These are phyloP conservation scores for Euphorbia peplus DNA, from an alignment of 345 rosid species.

Conservation along the genomic window DNA sequence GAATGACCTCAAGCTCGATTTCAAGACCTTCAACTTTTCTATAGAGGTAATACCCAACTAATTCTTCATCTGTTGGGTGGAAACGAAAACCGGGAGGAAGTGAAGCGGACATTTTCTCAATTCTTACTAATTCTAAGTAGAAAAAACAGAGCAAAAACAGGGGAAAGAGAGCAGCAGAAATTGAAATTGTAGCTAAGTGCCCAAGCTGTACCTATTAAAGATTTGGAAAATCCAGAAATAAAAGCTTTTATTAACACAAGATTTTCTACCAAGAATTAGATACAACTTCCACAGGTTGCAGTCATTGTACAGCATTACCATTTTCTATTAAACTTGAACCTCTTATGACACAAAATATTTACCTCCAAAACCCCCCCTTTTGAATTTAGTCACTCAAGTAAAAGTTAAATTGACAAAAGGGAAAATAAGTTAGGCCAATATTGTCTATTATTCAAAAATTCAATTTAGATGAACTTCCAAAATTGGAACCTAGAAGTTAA, in stretches of 20 bases:
- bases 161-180: slow-evolving; percentile 4
- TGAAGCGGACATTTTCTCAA: slow-evolving; percentile 47
- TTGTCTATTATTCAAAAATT: slow-evolving; percentile 26
- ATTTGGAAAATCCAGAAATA: slow-evolving; percentile 83
- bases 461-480: slow-evolving; percentile 26
- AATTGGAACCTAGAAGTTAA: slow-evolving; percentile 26
- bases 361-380: slow-evolving; percentile 30
- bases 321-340: slow-evolving; percentile 37
- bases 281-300: slow-evolving; percentile 51
- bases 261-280: slow-evolving; percentile 50
- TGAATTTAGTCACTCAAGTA: slow-evolving; percentile 20
- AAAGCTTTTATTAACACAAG: slow-evolving; percentile 51
- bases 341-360: slow-evolving; percentile 26
- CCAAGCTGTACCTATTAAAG: slow-evolving; percentile 48
- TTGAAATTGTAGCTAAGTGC: slow-evolving; percentile 31
- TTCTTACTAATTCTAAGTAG: slow-evolving; percentile 4
- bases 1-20: slow-evolving; percentile 83
- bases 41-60: slow-evolving; percentile 78
- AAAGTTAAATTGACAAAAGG: slow-evolving; percentile 8
- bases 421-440: slow-evolving; percentile 10
- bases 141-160: slow-evolving; percentile 12
- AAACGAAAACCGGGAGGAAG: slow-evolving; percentile 92
- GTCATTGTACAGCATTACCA: slow-evolving; percentile 54
- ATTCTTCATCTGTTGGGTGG: slow-evolving; percentile 88
- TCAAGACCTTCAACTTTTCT: slow-evolving; percentile 63